Percentiles rank a stretch among this genome's conserved stretches.
Conservation (phyloP, 2,329 filamentous ascomycete species). For the Aquanectria penicillioides region DNA sequence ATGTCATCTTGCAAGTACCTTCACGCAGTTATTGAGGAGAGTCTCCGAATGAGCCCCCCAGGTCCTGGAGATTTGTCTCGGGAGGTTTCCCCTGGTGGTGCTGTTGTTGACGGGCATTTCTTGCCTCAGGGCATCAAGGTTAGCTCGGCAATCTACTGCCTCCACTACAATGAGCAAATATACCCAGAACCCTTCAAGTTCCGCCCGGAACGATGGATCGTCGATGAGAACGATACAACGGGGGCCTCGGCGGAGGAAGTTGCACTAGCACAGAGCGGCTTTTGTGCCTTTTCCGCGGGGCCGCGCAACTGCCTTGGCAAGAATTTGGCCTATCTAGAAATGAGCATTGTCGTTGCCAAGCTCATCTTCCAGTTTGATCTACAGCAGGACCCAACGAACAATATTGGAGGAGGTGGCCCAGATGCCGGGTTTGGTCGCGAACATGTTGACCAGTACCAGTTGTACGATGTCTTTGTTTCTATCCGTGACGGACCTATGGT, state of each 20-base stretch:
- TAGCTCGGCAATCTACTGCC: constrained; percentile 21
- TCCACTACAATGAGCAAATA: constrained; percentile 27
- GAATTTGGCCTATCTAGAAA: constrained; percentile 32
- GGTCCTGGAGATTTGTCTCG: constrained; percentile 29
- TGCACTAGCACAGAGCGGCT: constrained; percentile 20
- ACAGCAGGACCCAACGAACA: constrained; percentile 17
- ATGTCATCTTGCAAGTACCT: constrained; percentile 36
- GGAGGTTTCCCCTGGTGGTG: constrained; percentile 27
- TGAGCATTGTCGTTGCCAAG: constrained; percentile 29
- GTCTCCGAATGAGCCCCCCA: constrained; percentile 36
- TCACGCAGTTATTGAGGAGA: constrained; percentile 38
- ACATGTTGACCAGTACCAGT: constrained; percentile 25
- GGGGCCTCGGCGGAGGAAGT: constrained; percentile 12
- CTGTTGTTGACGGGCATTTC: constrained; percentile 25
- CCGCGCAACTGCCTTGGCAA: constrained; percentile 30
- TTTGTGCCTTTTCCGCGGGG: constrained; percentile 25
- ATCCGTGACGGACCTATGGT: constrained; percentile 28
- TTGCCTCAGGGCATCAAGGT: constrained; percentile 27
- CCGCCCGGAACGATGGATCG: constrained; percentile 32
- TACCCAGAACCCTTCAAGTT: constrained; percentile 27
- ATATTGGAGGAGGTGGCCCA: constrained; percentile 24
- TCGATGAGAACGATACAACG: background rate
- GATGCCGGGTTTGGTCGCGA: constrained; percentile 20
- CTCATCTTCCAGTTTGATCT: constrained; percentile 23
- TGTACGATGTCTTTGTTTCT: constrained; percentile 26